phyloP scores from a whole-genome alignment of 2,329 filamentous ascomycete species.

The Aspergillus proliferans region DNA sequence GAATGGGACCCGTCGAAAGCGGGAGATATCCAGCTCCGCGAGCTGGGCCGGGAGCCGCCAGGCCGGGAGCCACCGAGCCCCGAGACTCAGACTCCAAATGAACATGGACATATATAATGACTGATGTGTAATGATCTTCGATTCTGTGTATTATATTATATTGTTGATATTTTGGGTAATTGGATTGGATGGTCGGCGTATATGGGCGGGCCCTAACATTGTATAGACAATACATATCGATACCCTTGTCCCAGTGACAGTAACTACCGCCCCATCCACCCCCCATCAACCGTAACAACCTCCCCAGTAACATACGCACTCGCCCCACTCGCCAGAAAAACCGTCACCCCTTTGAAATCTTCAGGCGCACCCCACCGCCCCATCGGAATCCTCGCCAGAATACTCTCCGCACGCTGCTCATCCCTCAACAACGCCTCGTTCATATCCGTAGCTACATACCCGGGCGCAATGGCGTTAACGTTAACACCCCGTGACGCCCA shows the following conservation, averaged over 20 bases:
- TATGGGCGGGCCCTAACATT: background rate
- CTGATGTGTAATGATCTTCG: background rate
- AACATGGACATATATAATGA: background rate
- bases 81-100: no score
- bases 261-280: conserved; percentile 78
- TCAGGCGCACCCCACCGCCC: conserved; percentile 77
- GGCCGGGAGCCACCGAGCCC: background rate
- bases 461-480: conserved; percentile 84
- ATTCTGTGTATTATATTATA: background rate
- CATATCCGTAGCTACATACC: conserved; percentile 90
- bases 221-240: background rate
- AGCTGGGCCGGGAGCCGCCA: background rate
- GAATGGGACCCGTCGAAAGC: conserved; percentile 1
- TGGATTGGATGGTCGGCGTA: background rate
- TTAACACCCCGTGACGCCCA: conserved; percentile 72
- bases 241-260: background rate
- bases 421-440: conserved; percentile 75
- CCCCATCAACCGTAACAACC: conserved; percentile 76
- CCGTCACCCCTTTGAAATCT: conserved; percentile 77
- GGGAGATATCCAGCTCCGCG: conserved; percentile 4
- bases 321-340: conserved; percentile 71
- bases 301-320: conserved; percentile 78
- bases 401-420: conserved; percentile 61
- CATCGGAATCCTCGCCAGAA: conserved; percentile 73
- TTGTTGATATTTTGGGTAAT: background rate